These are phyloP conservation scores for Blastocystis hominis DNA, from an alignment of 352 stramenopile species.

Conservation along the genomic window DNA sequence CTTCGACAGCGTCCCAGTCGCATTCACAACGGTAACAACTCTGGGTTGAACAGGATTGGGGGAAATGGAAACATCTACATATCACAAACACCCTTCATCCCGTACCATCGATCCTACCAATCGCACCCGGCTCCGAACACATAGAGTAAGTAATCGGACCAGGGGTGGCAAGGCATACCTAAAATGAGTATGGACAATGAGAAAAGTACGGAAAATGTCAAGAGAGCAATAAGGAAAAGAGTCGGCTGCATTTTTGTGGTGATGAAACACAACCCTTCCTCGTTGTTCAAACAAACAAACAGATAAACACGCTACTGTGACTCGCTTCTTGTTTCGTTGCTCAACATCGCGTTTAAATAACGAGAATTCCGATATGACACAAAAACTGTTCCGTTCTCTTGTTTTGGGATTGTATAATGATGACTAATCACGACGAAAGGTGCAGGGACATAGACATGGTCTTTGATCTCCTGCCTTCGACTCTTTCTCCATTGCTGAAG, in stretches of 20 bases:
- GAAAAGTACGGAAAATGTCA: neutral
- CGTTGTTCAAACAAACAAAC: neutral
- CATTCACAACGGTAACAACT: slow-evolving; percentile 23
- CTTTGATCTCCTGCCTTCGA: neutral
- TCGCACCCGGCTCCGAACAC: neutral
- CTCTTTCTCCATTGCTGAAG: neutral
- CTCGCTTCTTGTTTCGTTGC: neutral
- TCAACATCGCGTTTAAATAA: neutral
- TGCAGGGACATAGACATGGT: neutral
- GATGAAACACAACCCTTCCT: neutral
- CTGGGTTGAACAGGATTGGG: slow-evolving; percentile 35
- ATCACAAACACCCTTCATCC: neutral
- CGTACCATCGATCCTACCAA: neutral
- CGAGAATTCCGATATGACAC: slow-evolving; percentile 24
- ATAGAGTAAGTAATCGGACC: slow-evolving; percentile 44
- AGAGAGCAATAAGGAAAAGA: slow-evolving; percentile 14
- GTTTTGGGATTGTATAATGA: neutral
- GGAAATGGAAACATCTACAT: slow-evolving; percentile 16
- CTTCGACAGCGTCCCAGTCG: slow-evolving; percentile 2
- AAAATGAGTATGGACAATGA: neutral
- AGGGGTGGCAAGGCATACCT: slow-evolving; percentile 27
- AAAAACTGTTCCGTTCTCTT: neutral
- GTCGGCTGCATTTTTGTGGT: neutral
- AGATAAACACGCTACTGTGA: neutral
- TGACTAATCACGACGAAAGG: slow-evolving; percentile 2